phyloP scores from a whole-genome alignment of 805 yeast species.

The Pichia rugopelliculosa region DNA sequence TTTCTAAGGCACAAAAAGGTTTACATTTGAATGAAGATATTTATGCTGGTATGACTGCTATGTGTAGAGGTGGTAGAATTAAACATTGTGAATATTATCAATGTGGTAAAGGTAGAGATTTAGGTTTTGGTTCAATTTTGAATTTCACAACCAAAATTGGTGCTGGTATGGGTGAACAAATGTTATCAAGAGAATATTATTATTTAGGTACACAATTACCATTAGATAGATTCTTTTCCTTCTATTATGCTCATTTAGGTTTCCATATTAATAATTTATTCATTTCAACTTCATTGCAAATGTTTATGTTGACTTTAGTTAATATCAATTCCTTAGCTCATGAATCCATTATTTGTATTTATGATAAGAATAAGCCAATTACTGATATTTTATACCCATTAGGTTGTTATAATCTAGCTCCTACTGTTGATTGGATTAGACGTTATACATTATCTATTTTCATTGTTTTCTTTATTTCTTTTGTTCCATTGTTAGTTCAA shows the following conservation, averaged over 20 bases:
- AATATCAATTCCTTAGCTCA: slow-evolving; percentile 69
- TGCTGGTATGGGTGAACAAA: slow-evolving; percentile 91
- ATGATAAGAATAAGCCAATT: slow-evolving; percentile 56
- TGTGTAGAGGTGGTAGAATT: slow-evolving; percentile 79
- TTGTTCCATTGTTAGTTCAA: slow-evolving; percentile 70
- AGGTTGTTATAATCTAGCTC: slow-evolving; percentile 69
- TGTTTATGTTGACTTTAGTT: slow-evolving; percentile 62
- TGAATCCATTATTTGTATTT: slow-evolving; percentile 61
- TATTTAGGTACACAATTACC: slow-evolving; percentile 77
- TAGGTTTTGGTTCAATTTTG: slow-evolving; percentile 80
- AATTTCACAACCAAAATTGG: slow-evolving; percentile 85
- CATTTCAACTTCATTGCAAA: slow-evolving; percentile 66
- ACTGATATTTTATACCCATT: slow-evolving; percentile 59
- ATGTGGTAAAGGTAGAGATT: slow-evolving; percentile 88
- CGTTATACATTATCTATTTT: slow-evolving; percentile 76
- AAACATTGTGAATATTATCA: slow-evolving; percentile 84
- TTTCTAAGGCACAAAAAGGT: slow-evolving; percentile 81
- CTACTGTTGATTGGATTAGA: slow-evolving; percentile 75
- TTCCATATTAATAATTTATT: slow-evolving; percentile 77
- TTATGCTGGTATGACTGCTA: slow-evolving; percentile 81
- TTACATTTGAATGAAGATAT: slow-evolving; percentile 82
- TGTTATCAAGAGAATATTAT: slow-evolving; percentile 77
- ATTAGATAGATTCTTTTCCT: slow-evolving; percentile 71
- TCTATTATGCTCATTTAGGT: slow-evolving; percentile 83
- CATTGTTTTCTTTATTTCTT: slow-evolving; percentile 74